Evolutionary conservation across 2,329 filamentous ascomycete genomes (phyloP).

Genomic region (Xylaria sp.): DNA sequence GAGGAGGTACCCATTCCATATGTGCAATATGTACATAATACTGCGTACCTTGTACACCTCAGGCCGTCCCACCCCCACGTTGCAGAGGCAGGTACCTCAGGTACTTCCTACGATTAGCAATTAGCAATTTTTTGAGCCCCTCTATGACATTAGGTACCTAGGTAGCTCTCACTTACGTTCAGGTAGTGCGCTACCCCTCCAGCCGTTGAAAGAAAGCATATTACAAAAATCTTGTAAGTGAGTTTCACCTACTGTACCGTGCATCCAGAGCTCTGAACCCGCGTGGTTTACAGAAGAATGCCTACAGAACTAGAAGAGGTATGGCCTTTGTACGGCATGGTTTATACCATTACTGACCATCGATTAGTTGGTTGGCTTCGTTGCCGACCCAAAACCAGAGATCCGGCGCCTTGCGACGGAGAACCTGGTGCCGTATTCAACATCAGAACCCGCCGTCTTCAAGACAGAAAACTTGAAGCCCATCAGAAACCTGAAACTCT

Average conservation of each 20-base stretch:
- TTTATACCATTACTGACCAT: constrained; percentile 12
- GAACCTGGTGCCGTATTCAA: constrained; percentile 82
- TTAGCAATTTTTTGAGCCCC: neutral
- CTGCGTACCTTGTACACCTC: neutral
- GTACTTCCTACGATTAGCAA: no score
- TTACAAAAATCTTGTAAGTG: constrained; percentile 15
- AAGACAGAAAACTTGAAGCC: constrained; percentile 79
- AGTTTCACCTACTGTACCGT: neutral
- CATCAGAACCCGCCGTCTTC: constrained; percentile 76
- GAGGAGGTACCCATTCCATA: neutral
- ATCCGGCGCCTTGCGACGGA: constrained; percentile 85
- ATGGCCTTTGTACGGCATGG: constrained; percentile 26
- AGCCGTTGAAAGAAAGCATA: neutral
- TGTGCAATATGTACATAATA: neutral
- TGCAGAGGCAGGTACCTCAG: no score
- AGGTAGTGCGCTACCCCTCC: no score
- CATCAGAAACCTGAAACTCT: constrained; percentile 82
- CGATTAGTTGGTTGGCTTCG: constrained; percentile 84
- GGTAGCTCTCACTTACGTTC: no score
- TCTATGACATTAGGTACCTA: neutral
- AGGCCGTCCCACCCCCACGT: no score
- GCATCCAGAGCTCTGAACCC: neutral
- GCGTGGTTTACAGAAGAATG: constrained; percentile 52
- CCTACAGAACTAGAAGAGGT: constrained; percentile 78
- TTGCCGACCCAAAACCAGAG: constrained; percentile 88